Percentiles rank a stretch among this genome's conserved stretches.
Evolutionary conservation across 2,329 filamentous ascomycete genomes (phyloP).

Genomic region (Ophiosphaerella herpotricha): DNA sequence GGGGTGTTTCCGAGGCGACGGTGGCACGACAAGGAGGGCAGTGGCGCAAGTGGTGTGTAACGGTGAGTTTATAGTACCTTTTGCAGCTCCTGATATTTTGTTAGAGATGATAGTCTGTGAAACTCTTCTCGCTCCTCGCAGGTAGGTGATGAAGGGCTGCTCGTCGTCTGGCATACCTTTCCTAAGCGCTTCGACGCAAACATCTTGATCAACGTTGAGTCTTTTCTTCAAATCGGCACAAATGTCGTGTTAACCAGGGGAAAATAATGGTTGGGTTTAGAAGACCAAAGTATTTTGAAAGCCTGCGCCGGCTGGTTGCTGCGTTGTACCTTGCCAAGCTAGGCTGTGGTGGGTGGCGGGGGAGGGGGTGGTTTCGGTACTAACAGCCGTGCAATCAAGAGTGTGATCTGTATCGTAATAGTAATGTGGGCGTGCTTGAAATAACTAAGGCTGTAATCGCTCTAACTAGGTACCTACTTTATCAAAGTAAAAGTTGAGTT

Average conservation of each 20-base stretch:
- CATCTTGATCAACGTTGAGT: slow-evolving; percentile 41
- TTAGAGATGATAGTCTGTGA: slow-evolving; percentile 3
- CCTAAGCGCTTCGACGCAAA: slow-evolving; percentile 56
- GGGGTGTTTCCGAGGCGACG: not conserved
- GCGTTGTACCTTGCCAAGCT: no score
- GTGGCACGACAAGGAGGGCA: not conserved
- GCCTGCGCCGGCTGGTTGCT: no score
- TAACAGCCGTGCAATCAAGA: no score
- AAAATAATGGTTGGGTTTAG: not conserved
- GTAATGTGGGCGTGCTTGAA: no score
- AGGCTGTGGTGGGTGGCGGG: no score
- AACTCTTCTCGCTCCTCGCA: not conserved
- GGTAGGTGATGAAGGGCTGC: not conserved
- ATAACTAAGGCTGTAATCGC: no score
- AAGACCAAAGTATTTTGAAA: not conserved
- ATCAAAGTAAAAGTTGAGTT: not conserved
- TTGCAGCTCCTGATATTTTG: slow-evolving; percentile 15
- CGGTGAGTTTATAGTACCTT: slow-evolving; percentile 19
- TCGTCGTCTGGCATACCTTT: slow-evolving; percentile 45
- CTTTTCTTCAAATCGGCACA: not conserved
- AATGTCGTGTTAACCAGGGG: not conserved
- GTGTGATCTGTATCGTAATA: no score
- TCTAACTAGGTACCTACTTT: no score
- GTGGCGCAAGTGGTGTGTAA: slow-evolving; percentile 47
- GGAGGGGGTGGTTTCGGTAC: no score